Evolutionary conservation across 2,329 filamentous ascomycete species (phyloP).

Genomic region (Botryosphaeria dothidea): DNA sequence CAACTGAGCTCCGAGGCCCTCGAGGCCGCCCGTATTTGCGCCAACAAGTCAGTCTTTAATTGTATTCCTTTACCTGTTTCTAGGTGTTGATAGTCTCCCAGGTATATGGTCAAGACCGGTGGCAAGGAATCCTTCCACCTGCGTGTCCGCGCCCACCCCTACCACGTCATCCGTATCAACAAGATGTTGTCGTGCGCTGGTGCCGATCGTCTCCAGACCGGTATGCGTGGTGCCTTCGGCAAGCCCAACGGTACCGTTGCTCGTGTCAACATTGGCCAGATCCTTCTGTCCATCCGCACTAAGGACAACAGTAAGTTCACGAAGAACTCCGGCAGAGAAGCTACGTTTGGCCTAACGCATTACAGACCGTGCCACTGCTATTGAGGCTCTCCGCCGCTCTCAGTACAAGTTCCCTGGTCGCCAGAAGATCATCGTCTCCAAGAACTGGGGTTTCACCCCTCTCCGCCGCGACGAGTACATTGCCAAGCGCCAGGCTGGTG

Average conservation of each 20-base stretch:
- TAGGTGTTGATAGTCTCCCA: too few species aligned
- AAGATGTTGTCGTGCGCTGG: constrained; percentile 99
- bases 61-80: too few species aligned
- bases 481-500: constrained; percentile 89
- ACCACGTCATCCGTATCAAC: constrained; percentile 99
- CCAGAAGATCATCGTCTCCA: constrained; percentile 99
- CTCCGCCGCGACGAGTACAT: constrained; percentile 97
- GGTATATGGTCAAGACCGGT: constrained; percentile 69
- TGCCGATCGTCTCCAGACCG: constrained; percentile 99
- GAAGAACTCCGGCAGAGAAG: too few species aligned
- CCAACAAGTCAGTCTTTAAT: too few species aligned
- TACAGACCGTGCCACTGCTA: constrained; percentile 78
- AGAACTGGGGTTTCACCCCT: constrained; percentile 99
- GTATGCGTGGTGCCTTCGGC: constrained; percentile 99
- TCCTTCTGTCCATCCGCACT: constrained; percentile 95
- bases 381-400: constrained; percentile 97
- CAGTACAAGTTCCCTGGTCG: constrained; percentile 99
- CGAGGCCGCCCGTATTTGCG: constrained; percentile 99
- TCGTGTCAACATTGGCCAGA: constrained; percentile 99
- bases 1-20: constrained; percentile 99
- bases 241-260: constrained; percentile 99
- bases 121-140: constrained; percentile 74
- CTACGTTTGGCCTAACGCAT: too few species aligned
- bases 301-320: constrained; percentile 66
- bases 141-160: constrained; percentile 86